Percentiles rank a stretch among this genome's conserved stretches.
Evolutionary conservation across 2,329 filamentous ascomycete species (phyloP).

Genomic region (Aureobasidium sp.): DNA sequence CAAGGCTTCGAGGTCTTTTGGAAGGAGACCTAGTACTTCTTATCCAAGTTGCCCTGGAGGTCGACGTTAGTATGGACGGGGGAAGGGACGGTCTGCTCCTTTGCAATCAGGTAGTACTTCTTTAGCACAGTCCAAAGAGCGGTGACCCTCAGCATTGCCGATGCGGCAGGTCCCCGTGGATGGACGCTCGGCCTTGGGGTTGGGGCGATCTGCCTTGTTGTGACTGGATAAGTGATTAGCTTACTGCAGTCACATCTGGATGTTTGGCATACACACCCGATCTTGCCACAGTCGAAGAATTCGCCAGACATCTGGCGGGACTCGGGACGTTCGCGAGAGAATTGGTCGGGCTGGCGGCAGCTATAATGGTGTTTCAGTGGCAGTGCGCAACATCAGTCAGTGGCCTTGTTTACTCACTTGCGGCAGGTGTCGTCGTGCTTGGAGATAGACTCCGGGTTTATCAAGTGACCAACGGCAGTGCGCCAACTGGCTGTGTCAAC

Average conservation of each 20-base stretch:
- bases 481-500: not conserved
- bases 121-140: constrained; percentile 56
- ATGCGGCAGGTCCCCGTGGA: constrained; percentile 55
- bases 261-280: constrained; percentile 28
- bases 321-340: constrained; percentile 27
- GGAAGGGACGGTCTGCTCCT: constrained; percentile 46
- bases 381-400: too few species aligned
- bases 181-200: constrained; percentile 44
- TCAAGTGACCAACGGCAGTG: not conserved
- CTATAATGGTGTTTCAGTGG: constrained; percentile 28
- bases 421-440: constrained; percentile 28
- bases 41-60: constrained; percentile 55
- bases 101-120: constrained; percentile 56
- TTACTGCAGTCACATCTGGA: too few species aligned
- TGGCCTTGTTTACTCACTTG: constrained; percentile 24
- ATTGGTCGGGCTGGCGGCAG: constrained; percentile 39
- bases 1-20: constrained; percentile 42
- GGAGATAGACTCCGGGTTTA: not conserved
- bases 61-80: constrained; percentile 63
- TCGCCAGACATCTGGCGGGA: constrained; percentile 44
- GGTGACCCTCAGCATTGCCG: constrained; percentile 48
- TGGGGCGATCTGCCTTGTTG: constrained; percentile 56
- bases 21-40: constrained; percentile 45
- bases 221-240: too few species aligned
- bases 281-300: constrained; percentile 56